Evolutionary conservation across 805 yeast species (phyloP), one percentile per base, ranked within the genome.

Genomic region (Vanderwaltozyma yarrowii): DNA sequence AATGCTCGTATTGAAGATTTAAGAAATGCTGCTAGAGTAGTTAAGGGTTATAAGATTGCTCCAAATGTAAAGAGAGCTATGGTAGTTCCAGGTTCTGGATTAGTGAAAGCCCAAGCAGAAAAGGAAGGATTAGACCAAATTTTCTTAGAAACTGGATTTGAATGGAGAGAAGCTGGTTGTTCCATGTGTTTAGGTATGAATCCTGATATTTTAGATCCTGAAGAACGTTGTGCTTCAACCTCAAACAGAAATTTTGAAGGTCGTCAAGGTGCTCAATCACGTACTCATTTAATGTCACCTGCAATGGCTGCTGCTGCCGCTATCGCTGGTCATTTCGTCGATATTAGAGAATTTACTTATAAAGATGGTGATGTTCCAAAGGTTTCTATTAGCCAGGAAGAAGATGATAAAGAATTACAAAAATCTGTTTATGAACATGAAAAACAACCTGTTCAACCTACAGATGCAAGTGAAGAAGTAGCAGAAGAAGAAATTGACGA

Each of bases 251-350:
- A 92, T 69, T 92, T 92, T 59, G 96, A 89, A 65, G 98, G 98
- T 54, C 88, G 98, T 66, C 98, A 92, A 71, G 98, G 98, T 67
- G 95, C 96, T 37, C 68, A 67, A 43, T 86, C 96, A 14, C 78
- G 98, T 69, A 92, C 98, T 15, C 98, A 92, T 61, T 74, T 92
- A 59, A 86, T 89, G 95, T 85, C 96, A 12, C 98, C 98, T 29
- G 95, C 95, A 17, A 92, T 92, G 98, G 98, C 98, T 34, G 98
- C 98, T 24, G 96, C 97, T 16, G 97, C 98, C 15, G 96, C 88
- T 53, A 79, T 92, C 50, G 74, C 73, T 40, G 98, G 98, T 49
- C 86, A 80, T 56, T 79, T 92, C 54, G 73, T 83, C 33, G 98
- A 92, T 59, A 88, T 88, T 51, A 80, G 98, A 66, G 80, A 84